phyloP scores from a whole-genome alignment of 2,329 filamentous ascomycete genomes.

The Cladophialophora yegresii region DNA sequence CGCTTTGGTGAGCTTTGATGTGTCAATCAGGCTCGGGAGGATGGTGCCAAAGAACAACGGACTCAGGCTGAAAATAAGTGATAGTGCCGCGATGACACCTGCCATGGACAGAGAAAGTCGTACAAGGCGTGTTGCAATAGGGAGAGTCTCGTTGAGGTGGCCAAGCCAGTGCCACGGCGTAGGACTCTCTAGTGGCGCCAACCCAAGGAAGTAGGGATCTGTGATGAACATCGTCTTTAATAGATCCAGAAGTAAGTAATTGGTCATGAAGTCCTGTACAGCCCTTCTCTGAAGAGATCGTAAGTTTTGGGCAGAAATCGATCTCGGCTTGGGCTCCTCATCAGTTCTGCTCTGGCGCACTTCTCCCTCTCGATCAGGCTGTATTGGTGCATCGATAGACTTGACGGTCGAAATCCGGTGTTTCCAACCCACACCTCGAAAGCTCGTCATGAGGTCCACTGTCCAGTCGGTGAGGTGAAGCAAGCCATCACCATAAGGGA shows the following conservation, averaged over 20 bases:
- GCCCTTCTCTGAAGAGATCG: constrained; percentile 22
- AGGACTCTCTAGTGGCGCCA: constrained; percentile 53
- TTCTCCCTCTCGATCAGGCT: constrained; percentile 38
- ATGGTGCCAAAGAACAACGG: constrained; percentile 62
- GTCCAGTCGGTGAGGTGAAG: constrained; percentile 63
- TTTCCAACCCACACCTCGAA: constrained; percentile 63
- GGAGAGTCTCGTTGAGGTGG: constrained; percentile 19
- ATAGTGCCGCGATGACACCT: constrained; percentile 62
- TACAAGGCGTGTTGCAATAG: constrained; percentile 51
- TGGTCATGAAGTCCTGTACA: constrained; percentile 47
- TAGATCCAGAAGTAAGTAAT: constrained; percentile 70
- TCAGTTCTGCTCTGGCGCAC: constrained; percentile 21
- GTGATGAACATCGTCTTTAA: constrained; percentile 68
- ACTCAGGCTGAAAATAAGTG: constrained; percentile 61
- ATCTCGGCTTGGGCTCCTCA: constrained; percentile 26
- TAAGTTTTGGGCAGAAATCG: constrained; percentile 20
- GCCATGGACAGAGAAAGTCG: constrained; percentile 60
- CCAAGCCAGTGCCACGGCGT: constrained; percentile 39
- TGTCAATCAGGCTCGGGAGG: constrained; percentile 52
- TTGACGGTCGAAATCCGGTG: constrained; percentile 55
- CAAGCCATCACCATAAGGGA: constrained; percentile 50
- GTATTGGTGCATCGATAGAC: constrained; percentile 40
- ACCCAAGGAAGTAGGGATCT: constrained; percentile 74
- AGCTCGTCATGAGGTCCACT: constrained; percentile 58
- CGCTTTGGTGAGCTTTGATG: constrained; percentile 56